Base-by-base conservation (phyloP, 495 filamentous ascomycete genomes). In the Ascobolus immersus region DNA sequence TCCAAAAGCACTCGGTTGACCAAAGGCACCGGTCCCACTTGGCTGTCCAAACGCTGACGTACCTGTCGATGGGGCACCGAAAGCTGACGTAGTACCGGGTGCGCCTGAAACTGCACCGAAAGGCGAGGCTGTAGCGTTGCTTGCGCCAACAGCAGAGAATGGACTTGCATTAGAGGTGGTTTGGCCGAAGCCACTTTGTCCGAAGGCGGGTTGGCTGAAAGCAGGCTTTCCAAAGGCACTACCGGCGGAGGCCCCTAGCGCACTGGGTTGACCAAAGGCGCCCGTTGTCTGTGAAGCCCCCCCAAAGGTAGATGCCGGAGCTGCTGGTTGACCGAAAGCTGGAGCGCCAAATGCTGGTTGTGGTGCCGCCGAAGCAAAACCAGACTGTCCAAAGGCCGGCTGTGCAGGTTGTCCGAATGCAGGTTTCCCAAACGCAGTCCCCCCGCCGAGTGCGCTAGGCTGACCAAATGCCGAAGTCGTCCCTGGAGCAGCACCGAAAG, bases 381-480 rank as follows among this genome's bases (percentile, higher is more conserved):
- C 37, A 9, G 33, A 27, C 43, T 58, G 57, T 4, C 56, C 57
- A 35, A 60, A 54, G 4, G 47, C 38, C n/a, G 55, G 49, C 33
- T 52, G 39, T 26, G n/a, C n/a, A n/a, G 14, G 29, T 18, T 19
- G 35, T 26, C 6, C 43, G 43, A 28, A 47, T 19, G 44, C 37
- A 15, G 45, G 44, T 21, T 49, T 45, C 13, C 45, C 45, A 19
- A 49, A 49, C 2, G 42, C 37, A 4, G 47, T 39, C 26, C 45
- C 42, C 10, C 28, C 28, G 14, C 11, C 25, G 4, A 27, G 28
- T n/a, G 33, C 13, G 5, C 28, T 19, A 22, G 35, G 5, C 23
- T 53, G 48, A 2, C 51, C 49, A 35, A 55, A 52, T 23, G 39
- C 36, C 18, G 28, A 17, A n/a, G n/a, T n/a, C n/a, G n/a, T n/a